Conservation (phyloP, 495 filamentous ascomycete species). For the Platismatia glauca region DNA sequence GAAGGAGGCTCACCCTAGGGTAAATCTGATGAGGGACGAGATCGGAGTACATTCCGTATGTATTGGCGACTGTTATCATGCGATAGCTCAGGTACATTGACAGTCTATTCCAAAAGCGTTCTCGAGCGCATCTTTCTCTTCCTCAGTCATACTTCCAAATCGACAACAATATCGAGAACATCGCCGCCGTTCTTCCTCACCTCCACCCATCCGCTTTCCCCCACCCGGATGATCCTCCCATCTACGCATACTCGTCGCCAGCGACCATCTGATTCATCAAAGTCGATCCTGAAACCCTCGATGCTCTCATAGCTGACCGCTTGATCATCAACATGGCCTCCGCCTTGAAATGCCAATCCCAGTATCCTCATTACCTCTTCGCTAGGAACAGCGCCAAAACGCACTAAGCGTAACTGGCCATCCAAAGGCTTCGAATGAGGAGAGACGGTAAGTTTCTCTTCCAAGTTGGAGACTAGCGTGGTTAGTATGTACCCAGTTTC, state of each 20-base stretch:
- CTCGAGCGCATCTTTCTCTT: too few relatives aligned
- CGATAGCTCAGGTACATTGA: too few relatives aligned
- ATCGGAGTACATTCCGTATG: too few relatives aligned
- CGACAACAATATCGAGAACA: slow-evolving; percentile 17
- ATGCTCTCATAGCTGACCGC: slow-evolving; percentile 58
- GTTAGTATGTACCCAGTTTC: slow-evolving; percentile 66
- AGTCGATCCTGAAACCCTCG: slow-evolving; percentile 53
- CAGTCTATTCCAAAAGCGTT: too few relatives aligned
- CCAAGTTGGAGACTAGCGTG: slow-evolving; percentile 68
- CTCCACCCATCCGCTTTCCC: slow-evolving; percentile 61
- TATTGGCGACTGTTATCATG: too few relatives aligned
- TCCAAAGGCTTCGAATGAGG: slow-evolving; percentile 58
- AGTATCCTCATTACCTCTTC: slow-evolving; percentile 65
- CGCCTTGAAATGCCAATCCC: slow-evolving; percentile 63
- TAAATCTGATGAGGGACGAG: too few relatives aligned
- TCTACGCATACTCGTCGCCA: slow-evolving; percentile 87
- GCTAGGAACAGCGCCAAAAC: slow-evolving; percentile 56
- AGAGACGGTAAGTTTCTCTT: slow-evolving; percentile 69
- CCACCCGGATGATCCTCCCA: slow-evolving; percentile 69
- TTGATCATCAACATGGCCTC: slow-evolving; percentile 56
- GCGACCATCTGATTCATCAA: slow-evolving; percentile 50
- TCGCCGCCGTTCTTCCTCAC: slow-evolving; percentile 38
- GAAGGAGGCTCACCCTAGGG: too few relatives aligned
- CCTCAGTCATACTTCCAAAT: not conserved
- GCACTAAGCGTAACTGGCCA: slow-evolving; percentile 59